Evolutionary conservation across 441 rosid genomes (phyloP).

Genomic region (Geranium incanum): DNA sequence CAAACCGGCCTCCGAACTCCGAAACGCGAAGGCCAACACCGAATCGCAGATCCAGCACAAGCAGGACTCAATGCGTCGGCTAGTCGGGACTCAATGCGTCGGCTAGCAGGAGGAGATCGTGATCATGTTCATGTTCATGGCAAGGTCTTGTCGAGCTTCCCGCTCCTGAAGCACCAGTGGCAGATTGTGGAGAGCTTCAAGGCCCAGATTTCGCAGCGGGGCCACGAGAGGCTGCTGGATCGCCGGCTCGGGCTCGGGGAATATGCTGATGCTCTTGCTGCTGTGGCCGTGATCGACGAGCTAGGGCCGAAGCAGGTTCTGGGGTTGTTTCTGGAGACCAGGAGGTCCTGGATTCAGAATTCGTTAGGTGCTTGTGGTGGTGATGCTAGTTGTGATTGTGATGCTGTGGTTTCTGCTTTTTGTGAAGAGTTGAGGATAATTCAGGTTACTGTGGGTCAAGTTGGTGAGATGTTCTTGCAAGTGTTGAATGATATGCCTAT

Average conservation of each 20-base stretch:
- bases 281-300: slow-evolving; percentile 73
- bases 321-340: slow-evolving; percentile 62
- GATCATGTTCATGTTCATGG: slow-evolving; percentile 27
- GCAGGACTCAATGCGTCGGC: slow-evolving; percentile 85
- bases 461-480: slow-evolving; percentile 81
- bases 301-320: slow-evolving; percentile 65
- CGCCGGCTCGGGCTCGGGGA: slow-evolving; percentile 49
- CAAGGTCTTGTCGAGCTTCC: slow-evolving; percentile 61
- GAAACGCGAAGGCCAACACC: slow-evolving; percentile 59
- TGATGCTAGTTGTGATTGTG: slow-evolving; percentile 32
- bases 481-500: slow-evolving; percentile 84
- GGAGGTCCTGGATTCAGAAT: slow-evolving; percentile 67
- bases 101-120: slow-evolving; percentile 21
- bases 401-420: slow-evolving; percentile 46
- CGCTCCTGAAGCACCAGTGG: slow-evolving; percentile 90
- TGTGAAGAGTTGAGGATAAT: slow-evolving; percentile 66
- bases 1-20: slow-evolving; percentile 69
- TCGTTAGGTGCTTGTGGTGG: slow-evolving; percentile 41
- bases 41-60: slow-evolving; percentile 76
- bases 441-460: slow-evolving; percentile 77
- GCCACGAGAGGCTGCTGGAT: slow-evolving; percentile 77
- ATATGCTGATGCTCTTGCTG: slow-evolving; percentile 84
- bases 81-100: slow-evolving; percentile 70
- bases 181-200: slow-evolving; percentile 97
- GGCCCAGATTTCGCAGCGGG: slow-evolving; percentile 85